Base-by-base conservation (phyloP, 169 alveolate genomes). In the Cryptosporidium viatorum region DNA sequence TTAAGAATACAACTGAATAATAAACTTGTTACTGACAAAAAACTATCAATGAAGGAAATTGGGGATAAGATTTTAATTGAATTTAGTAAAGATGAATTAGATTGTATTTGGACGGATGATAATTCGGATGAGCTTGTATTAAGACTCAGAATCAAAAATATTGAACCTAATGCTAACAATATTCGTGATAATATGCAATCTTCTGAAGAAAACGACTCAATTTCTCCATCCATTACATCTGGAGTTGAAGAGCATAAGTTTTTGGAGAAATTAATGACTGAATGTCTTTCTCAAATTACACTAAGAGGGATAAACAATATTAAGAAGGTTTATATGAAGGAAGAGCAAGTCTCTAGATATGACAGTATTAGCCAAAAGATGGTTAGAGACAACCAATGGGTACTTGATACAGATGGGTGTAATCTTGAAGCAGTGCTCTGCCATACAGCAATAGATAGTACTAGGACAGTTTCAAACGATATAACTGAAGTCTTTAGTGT, bases 321-420 rank as follows among this genome's bases (percentile, higher is more conserved):
- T 84, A 92, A 97, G 62, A 98, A 98, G 94, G 99, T 98, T 29
- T 98, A 96, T 93, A 97, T 98, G 98, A 95, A 99, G 86, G 99
- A 98, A 91, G 99, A 96, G 70, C 96, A 97, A 12, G 94, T 94
- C 71, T 92, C 96, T 35, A 92, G 93, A 84, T 97, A 97, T 93
- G 96, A 94, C 58, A 85, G 93, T 16, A 94, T 92, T 52, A 98
- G 98, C 21, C 94, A 94, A 84, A 96, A 95, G 84, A 96, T 91
- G 92, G 93, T 35, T 3, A 65, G 95, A 71, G 96, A 94, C 58
- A 97, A 97, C 69, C 98, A 98, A 92, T 97, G 99, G 99, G 98
- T 98, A 70, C 85, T 98, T 86, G 99, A 98, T 92, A 99, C 99
- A 29, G 99, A 98, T 91, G 99, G 99, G 29, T 97, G 98, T 70